phyloP scores from a whole-genome alignment of 768 basidiomycete species.

The Suillus weaverae region DNA sequence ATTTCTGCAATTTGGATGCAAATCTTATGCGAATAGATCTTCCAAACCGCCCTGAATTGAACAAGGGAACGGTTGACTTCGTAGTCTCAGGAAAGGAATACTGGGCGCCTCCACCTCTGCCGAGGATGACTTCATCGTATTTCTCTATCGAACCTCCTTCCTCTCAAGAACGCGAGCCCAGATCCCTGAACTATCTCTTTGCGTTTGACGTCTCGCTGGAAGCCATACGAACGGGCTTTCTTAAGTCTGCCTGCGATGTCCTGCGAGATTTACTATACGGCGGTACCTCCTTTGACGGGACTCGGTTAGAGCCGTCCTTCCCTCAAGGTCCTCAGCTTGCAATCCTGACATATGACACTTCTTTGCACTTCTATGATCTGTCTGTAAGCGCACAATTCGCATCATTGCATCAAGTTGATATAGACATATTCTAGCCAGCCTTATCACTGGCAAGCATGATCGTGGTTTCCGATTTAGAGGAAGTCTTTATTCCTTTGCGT shows the following conservation, averaged over 20 bases:
- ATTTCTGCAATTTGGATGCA: conserved; percentile 82
- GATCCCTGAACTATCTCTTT: conserved; percentile 78
- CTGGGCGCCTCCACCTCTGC: conserved; percentile 74
- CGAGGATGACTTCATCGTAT: conserved; percentile 53
- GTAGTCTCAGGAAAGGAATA: conserved; percentile 73
- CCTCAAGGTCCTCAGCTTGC: conserved; percentile 60
- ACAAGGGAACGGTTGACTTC: conserved; percentile 91
- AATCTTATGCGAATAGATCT: conserved; percentile 81
- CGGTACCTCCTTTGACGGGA: conserved; percentile 40
- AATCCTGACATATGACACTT: conserved; percentile 78
- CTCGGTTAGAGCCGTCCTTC: conserved; percentile 48
- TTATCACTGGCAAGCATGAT: conserved; percentile 62
- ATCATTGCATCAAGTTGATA: conserved; percentile 9
- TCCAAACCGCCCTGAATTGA: conserved; percentile 78
- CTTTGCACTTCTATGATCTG: conserved; percentile 87
- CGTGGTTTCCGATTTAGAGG: conserved; percentile 87
- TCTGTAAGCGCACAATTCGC: conserved; percentile 53
- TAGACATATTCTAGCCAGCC: conserved; percentile 35
- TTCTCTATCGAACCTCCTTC: conserved; percentile 50
- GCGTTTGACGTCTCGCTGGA: conserved; percentile 80
- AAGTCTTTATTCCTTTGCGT: conserved; percentile 81
- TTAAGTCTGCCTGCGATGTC: conserved; percentile 62
- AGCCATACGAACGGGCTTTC: conserved; percentile 66
- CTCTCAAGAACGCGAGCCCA: conserved; percentile 50
- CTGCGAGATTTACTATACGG: conserved; percentile 70